These are phyloP conservation scores for Cryomyces minteri DNA, from an alignment of 495 filamentous ascomycete species.

Conservation along the genomic window DNA sequence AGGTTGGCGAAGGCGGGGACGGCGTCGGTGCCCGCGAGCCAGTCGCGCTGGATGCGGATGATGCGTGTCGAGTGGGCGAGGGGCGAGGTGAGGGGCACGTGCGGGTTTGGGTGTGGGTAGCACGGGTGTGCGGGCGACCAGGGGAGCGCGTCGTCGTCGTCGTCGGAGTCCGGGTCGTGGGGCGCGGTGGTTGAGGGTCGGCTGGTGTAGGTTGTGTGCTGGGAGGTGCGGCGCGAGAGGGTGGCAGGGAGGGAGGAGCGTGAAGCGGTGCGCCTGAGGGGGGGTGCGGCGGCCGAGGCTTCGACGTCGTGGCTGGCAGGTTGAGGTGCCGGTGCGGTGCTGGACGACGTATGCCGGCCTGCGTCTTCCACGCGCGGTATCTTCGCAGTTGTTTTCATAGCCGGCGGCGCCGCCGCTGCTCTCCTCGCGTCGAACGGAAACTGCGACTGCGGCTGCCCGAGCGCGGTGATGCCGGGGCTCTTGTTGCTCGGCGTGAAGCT, in stretches of 20 bases:
- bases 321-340: not conserved
- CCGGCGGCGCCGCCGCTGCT: slow-evolving; percentile 1
- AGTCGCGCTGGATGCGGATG: slow-evolving; percentile 80
- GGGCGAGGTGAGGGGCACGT: slow-evolving; percentile 58
- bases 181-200: not conserved
- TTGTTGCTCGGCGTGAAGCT: slow-evolving; percentile 8
- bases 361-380: slow-evolving; percentile 4
- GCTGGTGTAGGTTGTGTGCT: not conserved
- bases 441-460: too few relatives aligned
- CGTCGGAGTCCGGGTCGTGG: slow-evolving; percentile 10
- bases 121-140: slow-evolving; percentile 88
- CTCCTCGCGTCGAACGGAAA: too few relatives aligned
- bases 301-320: not conserved
- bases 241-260: not conserved
- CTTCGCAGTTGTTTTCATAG: slow-evolving; percentile 1
- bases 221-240: not conserved
- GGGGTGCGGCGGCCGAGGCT: not conserved
- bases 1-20: slow-evolving; percentile 84
- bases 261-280: not conserved
- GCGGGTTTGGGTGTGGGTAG: slow-evolving; percentile 82
- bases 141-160: slow-evolving; percentile 30
- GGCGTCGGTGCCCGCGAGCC: slow-evolving; percentile 78
- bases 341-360: not conserved
- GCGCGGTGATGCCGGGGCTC: slow-evolving; percentile 4
- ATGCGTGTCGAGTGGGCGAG: slow-evolving; percentile 65